phyloP scores from a whole-genome alignment of 148 eudicot species.

The Vaccinium vitisidaea region DNA sequence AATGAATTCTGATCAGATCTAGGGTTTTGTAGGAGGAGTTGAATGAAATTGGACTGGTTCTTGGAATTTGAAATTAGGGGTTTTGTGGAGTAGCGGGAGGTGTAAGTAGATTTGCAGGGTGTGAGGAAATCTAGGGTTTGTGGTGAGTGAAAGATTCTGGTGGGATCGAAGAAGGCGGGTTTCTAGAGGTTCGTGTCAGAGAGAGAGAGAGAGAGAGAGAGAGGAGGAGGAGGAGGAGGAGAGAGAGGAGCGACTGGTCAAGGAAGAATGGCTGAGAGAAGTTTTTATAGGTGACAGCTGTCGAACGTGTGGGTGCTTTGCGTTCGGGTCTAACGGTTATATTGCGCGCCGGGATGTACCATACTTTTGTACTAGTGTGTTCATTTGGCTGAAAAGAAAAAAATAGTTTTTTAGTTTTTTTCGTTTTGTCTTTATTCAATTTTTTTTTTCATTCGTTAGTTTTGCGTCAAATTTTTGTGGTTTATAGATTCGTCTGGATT shows the following conservation, averaged over 20 bases:
- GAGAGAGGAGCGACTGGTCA: background rate
- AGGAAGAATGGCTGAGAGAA: background rate
- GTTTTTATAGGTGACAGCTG: background rate
- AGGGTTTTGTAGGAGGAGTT: background rate
- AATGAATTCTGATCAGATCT: slow-evolving; percentile 12
- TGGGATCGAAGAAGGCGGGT: background rate
- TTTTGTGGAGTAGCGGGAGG: background rate
- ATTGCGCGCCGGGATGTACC: too few species aligned
- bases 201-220: background rate
- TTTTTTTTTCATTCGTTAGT: too few species aligned
- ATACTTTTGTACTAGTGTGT: too few species aligned
- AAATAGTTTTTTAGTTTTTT: too few species aligned
- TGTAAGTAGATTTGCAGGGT: background rate
- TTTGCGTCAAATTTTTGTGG: too few species aligned
- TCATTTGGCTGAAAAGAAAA: too few species aligned
- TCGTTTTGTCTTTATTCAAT: too few species aligned
- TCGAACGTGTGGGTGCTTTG: background rate
- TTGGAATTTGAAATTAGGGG: background rate
- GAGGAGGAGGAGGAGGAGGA: too few species aligned
- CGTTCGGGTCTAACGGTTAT: background rate
- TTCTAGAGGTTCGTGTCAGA: slow-evolving; percentile 6
- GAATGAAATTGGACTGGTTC: background rate
- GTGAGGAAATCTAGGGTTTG: slow-evolving; percentile 11
- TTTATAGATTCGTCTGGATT: too few species aligned
- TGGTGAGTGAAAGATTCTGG: background rate